These are phyloP conservation scores for Gaeumannomyces tritici DNA, from an alignment of 2,329 filamentous ascomycete genomes.

Conservation along the genomic window DNA sequence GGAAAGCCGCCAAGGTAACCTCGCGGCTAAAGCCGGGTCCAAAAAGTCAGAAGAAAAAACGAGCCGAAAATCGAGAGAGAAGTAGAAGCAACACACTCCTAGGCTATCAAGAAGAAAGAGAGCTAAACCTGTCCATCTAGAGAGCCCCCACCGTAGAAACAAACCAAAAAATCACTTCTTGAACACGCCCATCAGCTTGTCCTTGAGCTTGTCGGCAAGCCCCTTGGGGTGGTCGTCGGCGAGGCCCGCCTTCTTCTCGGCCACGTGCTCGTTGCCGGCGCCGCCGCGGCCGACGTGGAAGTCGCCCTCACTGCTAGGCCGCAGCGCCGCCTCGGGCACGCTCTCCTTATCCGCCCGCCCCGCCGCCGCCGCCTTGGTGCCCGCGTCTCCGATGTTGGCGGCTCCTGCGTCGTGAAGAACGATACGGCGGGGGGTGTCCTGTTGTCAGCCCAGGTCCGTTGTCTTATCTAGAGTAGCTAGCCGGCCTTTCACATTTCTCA, in stretches of 20 bases:
- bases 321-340: conserved; percentile 41
- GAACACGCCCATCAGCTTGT: conserved; percentile 39
- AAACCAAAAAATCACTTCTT: conserved; percentile 27
- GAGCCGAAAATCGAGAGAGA: too few relatives aligned
- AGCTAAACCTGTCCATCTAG: too few relatives aligned
- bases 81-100: neutral
- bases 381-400: conserved; percentile 47
- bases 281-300: conserved; percentile 52
- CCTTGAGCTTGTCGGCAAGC: conserved; percentile 48
- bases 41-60: neutral
- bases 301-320: conserved; percentile 37
- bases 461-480: too few relatives aligned
- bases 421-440: too few relatives aligned
- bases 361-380: conserved; percentile 20
- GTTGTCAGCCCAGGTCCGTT: too few relatives aligned
- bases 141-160: too few relatives aligned
- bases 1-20: neutral
- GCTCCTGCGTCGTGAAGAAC: conserved; percentile 37
- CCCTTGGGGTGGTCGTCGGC: conserved; percentile 21
- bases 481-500: too few relatives aligned
- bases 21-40: neutral
- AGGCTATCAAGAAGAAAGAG: neutral
- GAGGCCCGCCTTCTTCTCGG: conserved; percentile 15
- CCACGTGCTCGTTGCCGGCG: conserved; percentile 43
- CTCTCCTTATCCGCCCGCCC: conserved; percentile 43